phyloP scores from a whole-genome alignment of 2,329 filamentous ascomycete species.

The Aureobasidium sp. region DNA sequence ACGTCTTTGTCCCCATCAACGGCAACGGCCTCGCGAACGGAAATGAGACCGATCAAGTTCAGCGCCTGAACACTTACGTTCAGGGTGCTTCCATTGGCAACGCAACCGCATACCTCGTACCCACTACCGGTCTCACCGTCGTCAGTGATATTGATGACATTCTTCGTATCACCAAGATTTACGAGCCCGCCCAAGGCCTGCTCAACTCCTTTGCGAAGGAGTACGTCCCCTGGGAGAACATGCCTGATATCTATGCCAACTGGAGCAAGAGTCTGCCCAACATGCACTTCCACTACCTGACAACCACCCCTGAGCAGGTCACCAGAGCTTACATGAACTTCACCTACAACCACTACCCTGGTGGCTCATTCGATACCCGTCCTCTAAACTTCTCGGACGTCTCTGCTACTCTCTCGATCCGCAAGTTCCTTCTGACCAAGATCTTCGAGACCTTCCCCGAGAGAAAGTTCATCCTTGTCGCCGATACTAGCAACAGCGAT shows the following conservation, averaged over 20 bases:
- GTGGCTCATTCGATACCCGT: slow-evolving; percentile 68
- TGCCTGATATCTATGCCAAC: slow-evolving; percentile 70
- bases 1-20: slow-evolving; percentile 57
- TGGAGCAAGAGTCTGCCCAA: slow-evolving; percentile 60
- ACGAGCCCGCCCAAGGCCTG: slow-evolving; percentile 63
- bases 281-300: slow-evolving; percentile 74
- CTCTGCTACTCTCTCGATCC: slow-evolving; percentile 61
- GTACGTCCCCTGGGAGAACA: slow-evolving; percentile 67
- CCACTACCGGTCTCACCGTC: slow-evolving; percentile 60
- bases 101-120: slow-evolving; percentile 68
- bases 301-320: slow-evolving; percentile 69
- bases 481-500: slow-evolving; percentile 64
- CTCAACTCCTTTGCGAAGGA: slow-evolving; percentile 67
- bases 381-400: slow-evolving; percentile 74
- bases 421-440: slow-evolving; percentile 60
- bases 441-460: slow-evolving; percentile 67
- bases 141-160: slow-evolving; percentile 76
- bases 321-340: slow-evolving; percentile 72
- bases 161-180: slow-evolving; percentile 73
- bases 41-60: slow-evolving; percentile 56
- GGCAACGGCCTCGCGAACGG: slow-evolving; percentile 55
- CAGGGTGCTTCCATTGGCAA: slow-evolving; percentile 59
- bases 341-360: slow-evolving; percentile 70
- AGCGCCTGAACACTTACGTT: slow-evolving; percentile 60
- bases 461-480: slow-evolving; percentile 67